Percentiles rank a stretch among this genome's conserved stretches.
These are phyloP conservation scores for Rubia balearica DNA, from an alignment of 305 asterid species.

Conservation along the genomic window DNA sequence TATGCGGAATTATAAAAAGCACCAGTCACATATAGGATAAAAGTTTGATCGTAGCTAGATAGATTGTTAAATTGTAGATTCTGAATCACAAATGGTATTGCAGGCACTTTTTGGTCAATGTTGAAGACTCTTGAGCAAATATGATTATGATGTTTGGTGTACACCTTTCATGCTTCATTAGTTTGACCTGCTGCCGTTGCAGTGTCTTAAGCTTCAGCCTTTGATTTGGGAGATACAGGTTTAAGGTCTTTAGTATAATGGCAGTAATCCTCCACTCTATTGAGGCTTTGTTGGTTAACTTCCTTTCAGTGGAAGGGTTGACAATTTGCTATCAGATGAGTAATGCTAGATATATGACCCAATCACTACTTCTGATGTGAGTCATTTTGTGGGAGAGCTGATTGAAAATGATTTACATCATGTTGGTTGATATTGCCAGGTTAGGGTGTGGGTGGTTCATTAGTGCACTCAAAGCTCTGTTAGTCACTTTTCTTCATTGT, in stretches of 20 bases:
- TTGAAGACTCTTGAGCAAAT: conserved; percentile 49
- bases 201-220: conserved; percentile 31
- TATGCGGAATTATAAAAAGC: conserved; percentile 20
- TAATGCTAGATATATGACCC: conserved; percentile 13
- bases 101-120: conserved; percentile 43
- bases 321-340: conserved; percentile 6
- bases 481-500: conserved; percentile 21
- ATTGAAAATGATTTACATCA: conserved; percentile 7
- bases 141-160: conserved; percentile 48
- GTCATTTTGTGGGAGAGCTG: conserved; percentile 11
- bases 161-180: conserved; percentile 35
- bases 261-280: conserved; percentile 10
- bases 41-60: conserved; percentile 33
- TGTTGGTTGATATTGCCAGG: conserved; percentile 17
- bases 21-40: conserved; percentile 22
- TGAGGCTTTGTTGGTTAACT: conserved; percentile 16
- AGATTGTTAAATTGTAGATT: conserved; percentile 37
- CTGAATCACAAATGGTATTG: conserved; percentile 52
- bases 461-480: conserved; percentile 16
- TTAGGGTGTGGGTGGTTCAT: conserved; percentile 12
- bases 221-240: conserved; percentile 33
- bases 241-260: conserved; percentile 23
- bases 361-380: conserved; percentile 7
- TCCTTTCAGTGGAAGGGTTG: conserved; percentile 14
- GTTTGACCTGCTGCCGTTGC: conserved; percentile 39